Evolutionary conservation across 208 protist species (phyloP).

Genomic region (Acanthamoeba triangularis): DNA sequence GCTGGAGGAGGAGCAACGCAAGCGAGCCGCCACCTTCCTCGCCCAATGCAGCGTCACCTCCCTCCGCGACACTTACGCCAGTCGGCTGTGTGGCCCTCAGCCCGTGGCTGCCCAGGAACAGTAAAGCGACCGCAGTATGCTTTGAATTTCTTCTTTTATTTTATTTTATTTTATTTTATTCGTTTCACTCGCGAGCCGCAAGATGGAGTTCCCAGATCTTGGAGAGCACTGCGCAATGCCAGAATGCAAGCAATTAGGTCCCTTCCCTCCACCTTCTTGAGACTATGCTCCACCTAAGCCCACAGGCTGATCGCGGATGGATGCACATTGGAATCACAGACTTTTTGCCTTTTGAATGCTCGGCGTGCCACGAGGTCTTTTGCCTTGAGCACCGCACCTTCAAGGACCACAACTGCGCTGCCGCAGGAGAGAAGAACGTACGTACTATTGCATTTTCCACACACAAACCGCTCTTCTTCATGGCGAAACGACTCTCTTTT

Average conservation of each 20-base stretch:
- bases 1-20: neutral
- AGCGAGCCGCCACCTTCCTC: neutral
- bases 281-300: too few relatives aligned
- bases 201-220: constrained; percentile 65
- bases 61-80: neutral
- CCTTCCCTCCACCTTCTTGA: too few relatives aligned
- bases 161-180: too few relatives aligned
- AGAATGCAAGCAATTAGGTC: neutral
- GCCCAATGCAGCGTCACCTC: neutral
- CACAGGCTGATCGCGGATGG: too few relatives aligned
- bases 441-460: neutral
- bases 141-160: too few relatives aligned
- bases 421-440: neutral
- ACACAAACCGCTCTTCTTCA: too few relatives aligned
- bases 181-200: neutral
- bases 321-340: neutral
- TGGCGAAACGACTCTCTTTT: neutral
- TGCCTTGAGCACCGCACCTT: constrained; percentile 51
- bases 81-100: neutral
- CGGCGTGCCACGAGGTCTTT: constrained; percentile 23
- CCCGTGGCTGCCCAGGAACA: too few relatives aligned
- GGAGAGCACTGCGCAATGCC: constrained; percentile 46
- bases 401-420: constrained; percentile 62
- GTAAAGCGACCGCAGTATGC: too few relatives aligned
- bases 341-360: constrained; percentile 49